Evolutionary conservation across 2,329 filamentous ascomycete genomes (phyloP).

Genomic region (Aureobasidium sp.): DNA sequence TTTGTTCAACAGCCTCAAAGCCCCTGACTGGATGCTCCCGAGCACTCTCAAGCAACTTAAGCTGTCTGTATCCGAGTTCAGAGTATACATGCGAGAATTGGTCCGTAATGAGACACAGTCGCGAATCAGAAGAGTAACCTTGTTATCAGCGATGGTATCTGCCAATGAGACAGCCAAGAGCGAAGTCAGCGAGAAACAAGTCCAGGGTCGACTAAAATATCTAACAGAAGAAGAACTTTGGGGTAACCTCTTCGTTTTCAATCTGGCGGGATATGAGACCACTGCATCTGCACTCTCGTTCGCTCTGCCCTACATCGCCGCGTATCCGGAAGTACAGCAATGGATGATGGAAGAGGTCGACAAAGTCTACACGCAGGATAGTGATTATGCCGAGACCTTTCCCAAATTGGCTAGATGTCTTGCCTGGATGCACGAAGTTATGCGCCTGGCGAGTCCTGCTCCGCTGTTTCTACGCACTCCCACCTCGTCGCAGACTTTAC

Average conservation of each 20-base stretch:
- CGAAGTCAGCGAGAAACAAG: not conserved
- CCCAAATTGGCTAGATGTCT: conserved; percentile 36
- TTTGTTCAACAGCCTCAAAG: not conserved
- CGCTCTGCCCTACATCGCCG: conserved; percentile 22
- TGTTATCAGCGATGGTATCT: not conserved
- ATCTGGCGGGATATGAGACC: conserved; percentile 40
- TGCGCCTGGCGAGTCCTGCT: conserved; percentile 35
- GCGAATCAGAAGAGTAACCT: conserved; percentile 11
- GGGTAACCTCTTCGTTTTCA: conserved; percentile 41
- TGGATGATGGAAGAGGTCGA: conserved; percentile 46
- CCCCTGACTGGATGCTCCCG: not conserved
- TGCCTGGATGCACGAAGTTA: conserved; percentile 43
- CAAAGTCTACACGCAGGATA: conserved; percentile 23
- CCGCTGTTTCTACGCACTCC: conserved; percentile 30
- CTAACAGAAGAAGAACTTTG: conserved; percentile 33
- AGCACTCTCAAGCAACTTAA: not conserved
- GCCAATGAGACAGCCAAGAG: not conserved
- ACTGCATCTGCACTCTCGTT: conserved; percentile 44
- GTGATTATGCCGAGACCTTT: conserved; percentile 31
- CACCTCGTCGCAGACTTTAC: conserved; percentile 19
- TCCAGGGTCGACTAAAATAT: not conserved
- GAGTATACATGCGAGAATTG: conserved; percentile 15
- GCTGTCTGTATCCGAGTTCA: not conserved
- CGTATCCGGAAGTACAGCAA: conserved; percentile 24
- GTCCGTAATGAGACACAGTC: conserved; percentile 18